Evolutionary conservation across 306 rosid species (phyloP).

Genomic region (Ziziphus jujuba): DNA sequence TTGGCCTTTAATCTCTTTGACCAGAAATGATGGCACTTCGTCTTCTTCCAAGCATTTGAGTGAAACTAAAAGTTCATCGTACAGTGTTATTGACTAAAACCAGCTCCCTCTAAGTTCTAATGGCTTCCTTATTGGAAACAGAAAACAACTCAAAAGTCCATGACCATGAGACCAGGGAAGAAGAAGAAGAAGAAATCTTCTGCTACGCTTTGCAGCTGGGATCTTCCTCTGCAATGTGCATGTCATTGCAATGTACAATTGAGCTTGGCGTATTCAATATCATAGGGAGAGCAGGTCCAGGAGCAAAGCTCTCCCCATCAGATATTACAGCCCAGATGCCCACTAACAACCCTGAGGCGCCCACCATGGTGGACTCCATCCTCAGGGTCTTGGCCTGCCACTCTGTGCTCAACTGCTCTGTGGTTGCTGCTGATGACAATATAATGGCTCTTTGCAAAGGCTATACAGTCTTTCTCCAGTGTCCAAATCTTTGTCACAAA

Average conservation of each 20-base stretch:
- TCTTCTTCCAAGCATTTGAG: not conserved
- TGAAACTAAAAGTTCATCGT: too few species aligned
- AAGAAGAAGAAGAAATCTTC: too few species aligned
- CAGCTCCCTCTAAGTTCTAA: not conserved
- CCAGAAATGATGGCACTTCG: not conserved
- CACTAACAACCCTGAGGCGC: constrained; percentile 31
- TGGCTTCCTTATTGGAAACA: not conserved
- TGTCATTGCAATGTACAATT: constrained; percentile 34
- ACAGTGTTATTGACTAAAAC: too few species aligned
- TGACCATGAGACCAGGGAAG: not conserved
- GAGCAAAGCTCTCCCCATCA: constrained; percentile 22
- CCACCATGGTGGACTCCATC: constrained; percentile 46
- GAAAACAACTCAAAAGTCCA: not conserved
- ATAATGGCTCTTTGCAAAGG: constrained; percentile 7
- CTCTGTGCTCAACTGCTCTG: constrained; percentile 37
- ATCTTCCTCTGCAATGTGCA: constrained; percentile 10
- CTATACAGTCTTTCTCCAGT: constrained; percentile 37
- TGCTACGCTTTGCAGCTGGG: constrained; percentile 30
- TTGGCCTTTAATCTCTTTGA: too few species aligned
- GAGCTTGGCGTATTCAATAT: constrained; percentile 50
- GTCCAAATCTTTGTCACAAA: constrained; percentile 22
- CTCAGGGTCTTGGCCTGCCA: constrained; percentile 39
- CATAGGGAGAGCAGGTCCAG: constrained; percentile 35
- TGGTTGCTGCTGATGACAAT: not conserved
- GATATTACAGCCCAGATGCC: constrained; percentile 31